Percentiles rank a stretch among this genome's conserved stretches.
Evolutionary conservation across 441 rosid genomes (phyloP).

Genomic region (Corymbia calophylla): DNA sequence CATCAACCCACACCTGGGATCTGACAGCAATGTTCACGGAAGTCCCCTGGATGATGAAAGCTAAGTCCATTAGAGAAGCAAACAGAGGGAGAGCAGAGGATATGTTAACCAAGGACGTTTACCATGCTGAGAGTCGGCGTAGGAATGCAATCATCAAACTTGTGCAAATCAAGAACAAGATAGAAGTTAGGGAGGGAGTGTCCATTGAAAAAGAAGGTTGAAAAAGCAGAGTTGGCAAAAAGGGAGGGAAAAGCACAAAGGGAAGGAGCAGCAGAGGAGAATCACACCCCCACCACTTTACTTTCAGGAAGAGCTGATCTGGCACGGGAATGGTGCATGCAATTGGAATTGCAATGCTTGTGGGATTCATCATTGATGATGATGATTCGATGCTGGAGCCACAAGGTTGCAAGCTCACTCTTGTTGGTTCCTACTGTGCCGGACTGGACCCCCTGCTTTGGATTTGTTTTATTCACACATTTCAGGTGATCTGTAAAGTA

Average conservation of each 20-base stretch:
- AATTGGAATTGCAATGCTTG: background rate
- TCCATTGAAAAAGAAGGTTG: background rate
- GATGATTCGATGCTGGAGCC: background rate
- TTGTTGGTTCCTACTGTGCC: background rate
- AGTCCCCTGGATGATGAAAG: conserved; percentile 26
- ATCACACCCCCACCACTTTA: background rate
- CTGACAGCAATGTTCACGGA: conserved; percentile 61
- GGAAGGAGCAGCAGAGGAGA: background rate
- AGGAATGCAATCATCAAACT: background rate
- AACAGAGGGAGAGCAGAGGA: background rate
- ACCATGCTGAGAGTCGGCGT: background rate
- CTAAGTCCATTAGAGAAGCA: background rate
- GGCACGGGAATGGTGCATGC: background rate
- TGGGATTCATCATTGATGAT: background rate
- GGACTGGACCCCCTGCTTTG: background rate
- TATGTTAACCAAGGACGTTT: background rate
- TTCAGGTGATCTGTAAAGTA: background rate
- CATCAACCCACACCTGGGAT: conserved; percentile 71
- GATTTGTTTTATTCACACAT: background rate
- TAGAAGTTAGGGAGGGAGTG: background rate
- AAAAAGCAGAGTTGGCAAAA: background rate
- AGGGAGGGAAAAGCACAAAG: background rate
- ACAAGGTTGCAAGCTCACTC: background rate
- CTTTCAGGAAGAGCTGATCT: background rate
- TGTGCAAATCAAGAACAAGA: background rate